Conservation (phyloP, 805 yeast genomes). For the Kazachstania viticola region DNA sequence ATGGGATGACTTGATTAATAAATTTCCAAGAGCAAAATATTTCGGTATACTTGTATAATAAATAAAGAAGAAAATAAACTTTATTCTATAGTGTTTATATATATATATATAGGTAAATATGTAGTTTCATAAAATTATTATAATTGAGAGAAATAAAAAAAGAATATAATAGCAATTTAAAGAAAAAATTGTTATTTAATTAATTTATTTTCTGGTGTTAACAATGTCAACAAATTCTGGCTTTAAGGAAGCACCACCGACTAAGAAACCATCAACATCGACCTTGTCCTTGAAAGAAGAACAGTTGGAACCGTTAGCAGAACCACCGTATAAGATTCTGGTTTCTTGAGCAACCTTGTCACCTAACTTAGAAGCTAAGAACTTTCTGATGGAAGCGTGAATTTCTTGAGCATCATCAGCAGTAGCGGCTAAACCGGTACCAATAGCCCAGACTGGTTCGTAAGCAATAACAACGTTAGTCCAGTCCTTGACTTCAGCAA, state of each 20-base stretch:
- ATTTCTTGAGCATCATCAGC: conserved; percentile 96
- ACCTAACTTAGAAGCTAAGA: conserved; percentile 68
- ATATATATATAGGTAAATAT: neutral
- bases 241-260: conserved; percentile 98
- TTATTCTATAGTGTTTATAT: neutral
- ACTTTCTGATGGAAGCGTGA: conserved; percentile 79
- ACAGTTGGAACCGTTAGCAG: conserved; percentile 93
- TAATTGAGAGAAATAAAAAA: neutral
- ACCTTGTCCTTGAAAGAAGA: conserved; percentile 78
- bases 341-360: conserved; percentile 59
- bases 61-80: neutral
- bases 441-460: conserved; percentile 99
- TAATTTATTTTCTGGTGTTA: conserved; percentile 66
- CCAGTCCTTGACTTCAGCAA: conserved; percentile 80
- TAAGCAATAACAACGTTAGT: conserved; percentile 85
- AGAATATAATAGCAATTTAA: neutral
- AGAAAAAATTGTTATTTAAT: conserved; percentile 1
- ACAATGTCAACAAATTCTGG: conserved; percentile 94
- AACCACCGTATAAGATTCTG: conserved; percentile 97
- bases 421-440: conserved; percentile 98
- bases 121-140: neutral
- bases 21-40: conserved; percentile 52
- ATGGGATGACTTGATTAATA: conserved; percentile 53
- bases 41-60: conserved; percentile 61
- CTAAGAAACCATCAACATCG: conserved; percentile 97